Conservation (phyloP, 768 basidiomycete species). For the Mycena epipterygia region DNA sequence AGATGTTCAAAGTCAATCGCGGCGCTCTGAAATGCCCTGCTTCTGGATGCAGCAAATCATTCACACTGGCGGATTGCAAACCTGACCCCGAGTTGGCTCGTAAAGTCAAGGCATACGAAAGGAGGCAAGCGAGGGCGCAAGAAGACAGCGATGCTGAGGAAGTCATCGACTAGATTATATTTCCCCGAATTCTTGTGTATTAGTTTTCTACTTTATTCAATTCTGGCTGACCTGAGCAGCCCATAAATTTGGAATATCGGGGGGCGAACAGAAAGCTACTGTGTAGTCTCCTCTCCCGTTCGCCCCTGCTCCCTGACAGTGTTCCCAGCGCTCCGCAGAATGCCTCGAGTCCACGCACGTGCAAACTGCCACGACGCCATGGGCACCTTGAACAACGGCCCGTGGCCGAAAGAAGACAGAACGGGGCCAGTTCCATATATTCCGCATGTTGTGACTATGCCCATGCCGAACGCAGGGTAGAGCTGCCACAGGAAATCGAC, state of each 20-base stretch:
- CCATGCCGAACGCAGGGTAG: background rate
- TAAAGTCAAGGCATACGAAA: conserved; percentile 70
- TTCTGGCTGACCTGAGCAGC: background rate
- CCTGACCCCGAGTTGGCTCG: conserved; percentile 71
- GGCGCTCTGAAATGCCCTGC: conserved; percentile 71
- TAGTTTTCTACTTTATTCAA: conserved; percentile 18
- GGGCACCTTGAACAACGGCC: background rate
- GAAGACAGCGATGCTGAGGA: conserved; percentile 75
- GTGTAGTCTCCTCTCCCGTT: background rate
- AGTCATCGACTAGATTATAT: conserved; percentile 55
- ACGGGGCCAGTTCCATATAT: conserved; percentile 1
- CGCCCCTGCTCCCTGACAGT: background rate
- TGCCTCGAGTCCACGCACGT: background rate
- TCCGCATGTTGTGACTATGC: background rate
- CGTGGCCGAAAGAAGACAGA: background rate
- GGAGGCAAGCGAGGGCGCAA: conserved; percentile 59
- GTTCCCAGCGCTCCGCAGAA: background rate
- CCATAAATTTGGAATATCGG: no score
- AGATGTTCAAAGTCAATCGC: conserved; percentile 63
- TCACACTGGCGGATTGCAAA: conserved; percentile 65
- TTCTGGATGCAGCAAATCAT: conserved; percentile 75
- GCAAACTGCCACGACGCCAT: background rate
- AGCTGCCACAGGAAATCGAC: conserved; percentile 24
- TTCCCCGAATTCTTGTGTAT: background rate
- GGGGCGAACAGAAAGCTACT: no score